phyloP scores from a whole-genome alignment of 2,329 filamentous ascomycete species.

The Davidsoniella neocaledoniae region DNA sequence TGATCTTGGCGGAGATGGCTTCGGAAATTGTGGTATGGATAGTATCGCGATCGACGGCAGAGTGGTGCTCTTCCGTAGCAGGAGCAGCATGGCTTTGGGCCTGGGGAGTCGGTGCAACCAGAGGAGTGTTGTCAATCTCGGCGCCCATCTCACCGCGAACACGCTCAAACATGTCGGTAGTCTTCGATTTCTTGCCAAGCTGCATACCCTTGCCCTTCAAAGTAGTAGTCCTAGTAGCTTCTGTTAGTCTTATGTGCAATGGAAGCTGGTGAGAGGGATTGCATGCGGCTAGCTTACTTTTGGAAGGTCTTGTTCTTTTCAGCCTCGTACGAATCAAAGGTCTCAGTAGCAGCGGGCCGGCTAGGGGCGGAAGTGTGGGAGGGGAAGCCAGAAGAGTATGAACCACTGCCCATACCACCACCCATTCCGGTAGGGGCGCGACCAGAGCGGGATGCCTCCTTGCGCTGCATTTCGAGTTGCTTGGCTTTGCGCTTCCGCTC shows the following conservation, averaged over 20 bases:
- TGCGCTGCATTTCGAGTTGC: slow-evolving; percentile 96
- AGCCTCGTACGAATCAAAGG: slow-evolving; percentile 86
- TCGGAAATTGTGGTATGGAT: slow-evolving; percentile 82
- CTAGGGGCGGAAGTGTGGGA: slow-evolving; percentile 35
- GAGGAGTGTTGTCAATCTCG: slow-evolving; percentile 61
- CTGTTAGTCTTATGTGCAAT: slow-evolving; percentile 5
- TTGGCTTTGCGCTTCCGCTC: slow-evolving; percentile 98
- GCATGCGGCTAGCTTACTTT: slow-evolving; percentile 39
- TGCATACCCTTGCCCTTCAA: slow-evolving; percentile 97
- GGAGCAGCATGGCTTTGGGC: slow-evolving; percentile 29
- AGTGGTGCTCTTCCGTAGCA: slow-evolving; percentile 36
- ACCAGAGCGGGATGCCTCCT: slow-evolving; percentile 71
- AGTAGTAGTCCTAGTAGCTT: slow-evolving; percentile 34
- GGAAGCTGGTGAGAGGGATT: slow-evolving; percentile 5
- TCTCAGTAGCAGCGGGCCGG: slow-evolving; percentile 51
- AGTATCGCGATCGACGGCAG: slow-evolving; percentile 62
- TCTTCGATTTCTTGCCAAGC: slow-evolving; percentile 96
- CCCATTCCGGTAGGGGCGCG: slow-evolving; percentile 29
- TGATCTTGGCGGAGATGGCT: slow-evolving; percentile 75
- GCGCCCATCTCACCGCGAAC: slow-evolving; percentile 83
- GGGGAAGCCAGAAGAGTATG: slow-evolving; percentile 45
- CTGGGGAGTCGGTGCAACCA: slow-evolving; percentile 42
- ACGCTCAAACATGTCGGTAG: slow-evolving; percentile 91
- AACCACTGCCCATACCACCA: slow-evolving; percentile 7
- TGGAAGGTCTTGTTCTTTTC: slow-evolving; percentile 87